Base-by-base conservation (phyloP, 1,284 basidiomycete genomes). In the Ceratobasidium sp. region DNA sequence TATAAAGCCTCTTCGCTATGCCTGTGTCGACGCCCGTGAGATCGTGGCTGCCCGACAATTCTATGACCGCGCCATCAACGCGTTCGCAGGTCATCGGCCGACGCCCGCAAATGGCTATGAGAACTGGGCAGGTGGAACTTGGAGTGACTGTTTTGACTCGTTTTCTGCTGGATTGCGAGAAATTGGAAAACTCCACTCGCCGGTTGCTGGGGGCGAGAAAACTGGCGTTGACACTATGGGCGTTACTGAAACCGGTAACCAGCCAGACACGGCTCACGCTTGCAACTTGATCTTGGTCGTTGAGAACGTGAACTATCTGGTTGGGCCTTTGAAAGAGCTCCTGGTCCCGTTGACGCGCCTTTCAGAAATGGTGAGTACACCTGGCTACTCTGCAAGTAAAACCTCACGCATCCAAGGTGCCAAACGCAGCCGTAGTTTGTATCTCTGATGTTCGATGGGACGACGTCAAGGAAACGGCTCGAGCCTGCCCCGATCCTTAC, bases 401-500 rank as follows among this genome's bases (percentile, higher is more conserved):
- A 33, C 18, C 46, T 62, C 28, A 46, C 53, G 18, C 36, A 28
- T 28, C 69, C 42, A 49, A 72, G 86, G 86, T 78, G 83, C 8
- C 82, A 80, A 30, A 76, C 83, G 9, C 82, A 23, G 86, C 85
- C 1, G 85, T 90, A 0, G 82, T 95, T 3, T 84, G 94, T 66
- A 78, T 91, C 33, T 92, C 91, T 0, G 83, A 86, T 56, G 82
- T 86, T 7, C 84, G 85, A 18, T 95, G 93, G 92, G 87, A 91
- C 75, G 86, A 91, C 75, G 83, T 94, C 21, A 85, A 87, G 9
- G 91, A 92, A 0, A 79, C 85, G 0, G 79, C 89, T 5, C 91
- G 89, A 3, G 88, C 90, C 30, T 86, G 91, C 0, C 86, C 87
- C 0, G 91, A 94, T 77, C 93, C 93, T 0, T 88, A 89, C 75